Base-by-base conservation (phyloP, 345 rosid genomes). In the Sonneratia caseolaris region DNA sequence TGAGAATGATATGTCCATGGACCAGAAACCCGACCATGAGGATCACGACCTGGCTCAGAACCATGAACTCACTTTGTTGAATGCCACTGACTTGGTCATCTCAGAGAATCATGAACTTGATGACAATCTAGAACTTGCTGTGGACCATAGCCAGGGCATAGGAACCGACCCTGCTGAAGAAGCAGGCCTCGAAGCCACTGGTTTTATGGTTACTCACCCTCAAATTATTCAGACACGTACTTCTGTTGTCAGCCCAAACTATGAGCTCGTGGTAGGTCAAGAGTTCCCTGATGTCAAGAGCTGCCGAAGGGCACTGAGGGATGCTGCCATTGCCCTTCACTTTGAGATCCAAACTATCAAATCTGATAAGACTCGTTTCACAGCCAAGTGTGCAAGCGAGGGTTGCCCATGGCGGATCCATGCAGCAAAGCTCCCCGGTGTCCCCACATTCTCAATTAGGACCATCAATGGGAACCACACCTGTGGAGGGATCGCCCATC, bases 371-470 rank as follows among this genome's bases (percentile, higher is more conserved):
- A 92, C 96, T 61, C 96, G 97, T 9, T 96, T 96, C 77, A 96
- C 99, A 5, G 99, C 99, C 15, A 96, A 88, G 79, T 96, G 99
- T 83, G 96, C 99, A n/a, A 83, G 76, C 56, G 98, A 96, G 70
- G 98, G 91, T 64, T 96, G 99, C 71, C 99, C 97, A 7, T 96
- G 99, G 99, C 87, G 97, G 43, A 92, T 96, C 71, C 99, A 96
- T 53, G 98, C 97, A 0, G 99, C 99, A 59, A 95, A 92, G 84
- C 97, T 95, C 49, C 97, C 98, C 0, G 99, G 99, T 21, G 96
- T 95, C 72, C 98, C 99, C 1, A 92, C 98, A 16, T 96, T 96
- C 84, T 90, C 99, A 0, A 91, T 96, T 70, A 85, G 98, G 73
- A 96, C 99, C 59, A 85, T 92, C 81, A 91, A 92, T 66, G 98